These are phyloP conservation scores for Herpetospermum pedunculosum DNA, from an alignment of 306 rosid genomes.

Conservation along the genomic window DNA sequence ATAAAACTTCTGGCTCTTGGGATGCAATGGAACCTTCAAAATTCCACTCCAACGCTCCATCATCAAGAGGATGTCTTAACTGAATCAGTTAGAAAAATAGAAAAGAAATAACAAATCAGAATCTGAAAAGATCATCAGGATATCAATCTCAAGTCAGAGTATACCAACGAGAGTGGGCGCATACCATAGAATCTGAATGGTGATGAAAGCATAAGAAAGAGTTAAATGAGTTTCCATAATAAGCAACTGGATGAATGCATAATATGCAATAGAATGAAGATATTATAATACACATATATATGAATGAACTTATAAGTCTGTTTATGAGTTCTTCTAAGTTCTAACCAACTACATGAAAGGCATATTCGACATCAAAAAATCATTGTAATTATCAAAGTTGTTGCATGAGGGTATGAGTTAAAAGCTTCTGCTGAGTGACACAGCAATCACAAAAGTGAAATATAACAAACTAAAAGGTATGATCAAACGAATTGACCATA, in stretches of 20 bases:
- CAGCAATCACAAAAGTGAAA: background rate
- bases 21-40: slow-evolving; percentile 51
- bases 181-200: background rate
- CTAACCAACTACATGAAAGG: background rate
- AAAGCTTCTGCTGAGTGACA: background rate
- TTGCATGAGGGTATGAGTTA: background rate
- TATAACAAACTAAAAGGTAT: background rate
- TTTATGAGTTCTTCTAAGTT: background rate
- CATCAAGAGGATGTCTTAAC: slow-evolving; percentile 19
- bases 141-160: background rate
- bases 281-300: too few relatives aligned
- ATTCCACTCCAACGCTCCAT: slow-evolving; percentile 85
- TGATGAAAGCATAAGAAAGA: background rate
- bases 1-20: slow-evolving; percentile 23
- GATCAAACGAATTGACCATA: background rate
- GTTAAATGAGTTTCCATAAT: background rate
- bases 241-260: background rate
- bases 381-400: background rate
- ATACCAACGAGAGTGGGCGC: background rate
- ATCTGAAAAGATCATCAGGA: background rate
- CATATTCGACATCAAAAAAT: background rate
- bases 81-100: background rate
- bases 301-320: too few relatives aligned
- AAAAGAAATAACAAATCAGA: background rate
- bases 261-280: background rate